Percentiles rank a stretch among this genome's conserved stretches.
phyloP scores from a whole-genome alignment of 192 early-diverging fungal species.

The Pecoramyces ruminantium region DNA sequence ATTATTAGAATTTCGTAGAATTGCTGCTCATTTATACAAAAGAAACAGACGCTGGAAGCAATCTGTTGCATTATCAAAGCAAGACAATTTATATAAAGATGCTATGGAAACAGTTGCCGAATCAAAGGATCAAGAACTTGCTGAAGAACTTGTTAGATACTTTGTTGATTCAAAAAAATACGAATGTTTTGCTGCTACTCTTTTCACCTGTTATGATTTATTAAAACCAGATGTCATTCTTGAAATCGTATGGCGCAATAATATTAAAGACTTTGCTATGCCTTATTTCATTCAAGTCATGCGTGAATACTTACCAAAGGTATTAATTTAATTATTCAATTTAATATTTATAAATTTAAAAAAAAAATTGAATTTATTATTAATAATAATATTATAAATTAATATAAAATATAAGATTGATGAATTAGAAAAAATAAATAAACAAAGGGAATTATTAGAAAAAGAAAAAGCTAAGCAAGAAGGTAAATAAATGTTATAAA shows the following conservation, averaged over 20 bases:
- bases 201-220: constrained; percentile 91
- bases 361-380: not conserved
- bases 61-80: constrained; percentile 85
- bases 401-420: not conserved
- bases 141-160: constrained; percentile 87
- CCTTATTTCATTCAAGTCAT: constrained; percentile 88
- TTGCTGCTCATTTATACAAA: constrained; percentile 90
- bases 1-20: constrained; percentile 91
- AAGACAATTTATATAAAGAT: constrained; percentile 94
- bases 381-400: no score
- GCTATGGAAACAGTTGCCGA: constrained; percentile 97
- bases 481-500: not conserved
- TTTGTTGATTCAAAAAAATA: constrained; percentile 83
- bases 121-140: constrained; percentile 69
- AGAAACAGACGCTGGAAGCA: constrained; percentile 92
- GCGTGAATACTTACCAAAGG: constrained; percentile 75
- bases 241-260: constrained; percentile 83
- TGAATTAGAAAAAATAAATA: not conserved
- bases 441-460: not conserved
- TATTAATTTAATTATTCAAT: not conserved
- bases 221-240: constrained; percentile 83
- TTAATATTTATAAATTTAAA: no score
- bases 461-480: not conserved
- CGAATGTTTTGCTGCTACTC: constrained; percentile 84
- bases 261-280: constrained; percentile 86